Conservation (phyloP, 768 basidiomycete species). For the Xerocomellus amylosporus region DNA sequence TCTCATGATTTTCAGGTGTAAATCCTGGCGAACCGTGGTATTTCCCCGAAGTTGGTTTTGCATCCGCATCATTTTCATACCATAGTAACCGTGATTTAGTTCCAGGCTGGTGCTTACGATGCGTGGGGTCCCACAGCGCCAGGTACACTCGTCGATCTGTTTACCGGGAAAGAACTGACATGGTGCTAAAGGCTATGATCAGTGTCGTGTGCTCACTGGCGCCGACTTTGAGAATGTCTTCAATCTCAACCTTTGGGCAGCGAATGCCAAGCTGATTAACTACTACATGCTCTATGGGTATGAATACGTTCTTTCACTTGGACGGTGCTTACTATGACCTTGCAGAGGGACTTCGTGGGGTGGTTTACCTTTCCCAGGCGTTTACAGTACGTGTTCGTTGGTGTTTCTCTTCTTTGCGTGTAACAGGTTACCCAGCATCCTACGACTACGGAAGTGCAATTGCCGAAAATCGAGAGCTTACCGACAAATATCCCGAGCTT, state of each 20-base stretch:
- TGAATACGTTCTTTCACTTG: constrained; percentile 3
- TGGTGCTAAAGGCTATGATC: constrained; percentile 49
- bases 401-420: neutral
- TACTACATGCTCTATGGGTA: constrained; percentile 87
- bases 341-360: constrained; percentile 84
- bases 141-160: constrained; percentile 34
- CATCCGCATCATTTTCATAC: neutral
- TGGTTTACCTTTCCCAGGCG: constrained; percentile 73
- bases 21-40: constrained; percentile 62
- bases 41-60: constrained; percentile 56
- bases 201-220: constrained; percentile 66
- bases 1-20: constrained; percentile 37
- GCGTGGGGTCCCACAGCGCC: constrained; percentile 78
- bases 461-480: constrained; percentile 63
- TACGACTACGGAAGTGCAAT: constrained; percentile 82
- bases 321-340: neutral
- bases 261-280: constrained; percentile 77
- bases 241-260: constrained; percentile 73
- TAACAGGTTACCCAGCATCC: constrained; percentile 37
- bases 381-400: constrained; percentile 45
- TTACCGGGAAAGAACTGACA: neutral
- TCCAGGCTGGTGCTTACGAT: constrained; percentile 77
- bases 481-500: constrained; percentile 70
- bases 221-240: constrained; percentile 77
- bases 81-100: constrained; percentile 36